Percentiles rank a stretch among this genome's conserved stretches.
Conservation (phyloP, 2,329 filamentous ascomycete species). For the Monosporascus sp. region DNA sequence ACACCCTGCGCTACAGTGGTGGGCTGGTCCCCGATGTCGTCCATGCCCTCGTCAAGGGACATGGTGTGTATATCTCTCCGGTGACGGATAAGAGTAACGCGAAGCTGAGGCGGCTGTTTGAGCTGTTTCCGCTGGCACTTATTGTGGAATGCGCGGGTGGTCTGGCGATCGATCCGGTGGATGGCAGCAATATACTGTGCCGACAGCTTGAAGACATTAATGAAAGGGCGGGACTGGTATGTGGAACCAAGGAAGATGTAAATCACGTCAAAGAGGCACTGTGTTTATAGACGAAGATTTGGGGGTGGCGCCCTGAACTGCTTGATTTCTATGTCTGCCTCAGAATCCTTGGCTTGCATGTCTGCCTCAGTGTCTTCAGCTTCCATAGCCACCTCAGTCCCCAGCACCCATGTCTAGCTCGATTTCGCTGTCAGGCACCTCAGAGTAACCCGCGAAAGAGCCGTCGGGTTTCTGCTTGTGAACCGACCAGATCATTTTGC, state of each 20-base stretch:
- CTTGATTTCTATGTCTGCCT: no score
- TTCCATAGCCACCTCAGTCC: no score
- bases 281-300: not conserved
- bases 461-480: no score
- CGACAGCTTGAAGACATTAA: slow-evolving; percentile 35
- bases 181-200: slow-evolving; percentile 37
- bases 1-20: slow-evolving; percentile 56
- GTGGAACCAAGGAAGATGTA: slow-evolving; percentile 46
- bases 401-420: no score
- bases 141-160: slow-evolving; percentile 57
- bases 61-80: slow-evolving; percentile 56
- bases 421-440: no score
- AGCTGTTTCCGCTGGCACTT: slow-evolving; percentile 55
- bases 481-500: no score
- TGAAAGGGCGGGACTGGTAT: slow-evolving; percentile 46
- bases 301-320: not conserved
- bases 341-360: no score
- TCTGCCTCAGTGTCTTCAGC: no score
- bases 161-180: slow-evolving; percentile 43
- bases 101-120: slow-evolving; percentile 55
- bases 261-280: slow-evolving; percentile 24
- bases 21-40: slow-evolving; percentile 58
- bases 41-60: slow-evolving; percentile 55
- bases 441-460: no score
- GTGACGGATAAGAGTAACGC: slow-evolving; percentile 46